Evolutionary conservation across 345 rosid species (phyloP).

Genomic region (Populus simonii): DNA sequence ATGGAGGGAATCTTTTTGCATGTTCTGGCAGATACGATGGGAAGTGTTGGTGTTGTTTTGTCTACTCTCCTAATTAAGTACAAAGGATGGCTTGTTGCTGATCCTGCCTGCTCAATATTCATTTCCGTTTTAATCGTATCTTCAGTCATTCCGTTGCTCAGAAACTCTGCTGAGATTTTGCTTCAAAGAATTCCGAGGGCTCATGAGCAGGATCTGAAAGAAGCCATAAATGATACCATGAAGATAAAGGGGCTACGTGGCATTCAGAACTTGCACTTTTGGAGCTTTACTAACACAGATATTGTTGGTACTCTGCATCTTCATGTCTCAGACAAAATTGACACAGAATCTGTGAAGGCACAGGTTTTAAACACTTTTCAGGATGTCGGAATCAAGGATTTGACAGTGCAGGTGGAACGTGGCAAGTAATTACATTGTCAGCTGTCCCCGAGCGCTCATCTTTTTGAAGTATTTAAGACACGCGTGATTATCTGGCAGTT

Average conservation of each 20-base stretch:
- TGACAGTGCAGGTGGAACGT: slow-evolving; percentile 75
- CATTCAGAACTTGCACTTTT: slow-evolving; percentile 70
- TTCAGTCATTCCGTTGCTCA: slow-evolving; percentile 87
- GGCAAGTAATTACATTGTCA: slow-evolving; percentile 20
- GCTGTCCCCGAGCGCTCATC: no score
- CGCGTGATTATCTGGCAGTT: no score
- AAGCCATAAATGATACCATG: slow-evolving; percentile 49
- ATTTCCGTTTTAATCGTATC: slow-evolving; percentile 74
- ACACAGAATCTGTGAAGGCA: slow-evolving; percentile 52
- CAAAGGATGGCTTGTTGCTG: slow-evolving; percentile 98
- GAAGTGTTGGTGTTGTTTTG: slow-evolving; percentile 92
- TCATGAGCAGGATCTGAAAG: slow-evolving; percentile 55
- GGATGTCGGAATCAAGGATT: slow-evolving; percentile 81
- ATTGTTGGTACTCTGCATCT: slow-evolving; percentile 79
- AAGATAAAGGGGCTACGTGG: slow-evolving; percentile 58
- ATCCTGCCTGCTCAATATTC: slow-evolving; percentile 95
- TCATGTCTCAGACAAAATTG: slow-evolving; percentile 59
- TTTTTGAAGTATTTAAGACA: no score
- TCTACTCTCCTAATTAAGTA: slow-evolving; percentile 92
- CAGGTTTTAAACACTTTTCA: slow-evolving; percentile 53
- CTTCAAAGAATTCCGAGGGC: slow-evolving; percentile 84
- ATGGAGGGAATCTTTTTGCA: slow-evolving; percentile 99
- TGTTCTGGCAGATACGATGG: slow-evolving; percentile 92
- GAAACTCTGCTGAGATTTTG: slow-evolving; percentile 86
- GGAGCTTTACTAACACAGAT: slow-evolving; percentile 88